These are phyloP conservation scores for Malassezia sympodialis DNA, from an alignment of 1,284 basidiomycete species.

Conservation along the genomic window DNA sequence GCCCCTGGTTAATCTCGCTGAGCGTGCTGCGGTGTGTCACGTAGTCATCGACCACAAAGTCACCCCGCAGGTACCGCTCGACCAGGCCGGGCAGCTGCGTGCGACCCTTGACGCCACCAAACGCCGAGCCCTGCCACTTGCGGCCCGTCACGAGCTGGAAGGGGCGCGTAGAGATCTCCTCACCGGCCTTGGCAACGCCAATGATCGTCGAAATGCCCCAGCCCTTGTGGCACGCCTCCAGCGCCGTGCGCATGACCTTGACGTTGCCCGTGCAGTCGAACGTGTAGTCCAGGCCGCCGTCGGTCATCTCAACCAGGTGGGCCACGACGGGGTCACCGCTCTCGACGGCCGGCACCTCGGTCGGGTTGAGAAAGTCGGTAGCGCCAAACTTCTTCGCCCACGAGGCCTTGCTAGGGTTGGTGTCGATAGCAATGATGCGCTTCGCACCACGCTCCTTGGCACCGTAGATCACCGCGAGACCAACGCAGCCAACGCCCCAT, in stretches of 20 bases:
- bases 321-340: slow-evolving; percentile 61
- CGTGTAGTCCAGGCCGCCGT: slow-evolving; percentile 93
- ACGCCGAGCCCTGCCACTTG: slow-evolving; percentile 92
- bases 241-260: slow-evolving; percentile 83
- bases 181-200: slow-evolving; percentile 67
- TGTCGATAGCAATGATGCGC: slow-evolving; percentile 85
- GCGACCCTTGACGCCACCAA: slow-evolving; percentile 95
- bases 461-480: slow-evolving; percentile 68
- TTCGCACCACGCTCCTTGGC: slow-evolving; percentile 67
- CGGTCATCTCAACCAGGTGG: slow-evolving; percentile 79
- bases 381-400: slow-evolving; percentile 93
- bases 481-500: slow-evolving; percentile 92
- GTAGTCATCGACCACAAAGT: slow-evolving; percentile 49
- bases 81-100: slow-evolving; percentile 57
- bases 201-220: slow-evolving; percentile 82
- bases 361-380: slow-evolving; percentile 88
- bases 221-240: slow-evolving; percentile 89
- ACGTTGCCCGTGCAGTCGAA: slow-evolving; percentile 92
- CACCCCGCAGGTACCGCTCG: slow-evolving; percentile 42
- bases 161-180: slow-evolving; percentile 93
- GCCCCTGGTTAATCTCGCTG: slow-evolving; percentile 73
- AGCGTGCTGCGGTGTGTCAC: slow-evolving; percentile 52
- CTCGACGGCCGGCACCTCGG: slow-evolving; percentile 54
- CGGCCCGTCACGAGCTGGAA: slow-evolving; percentile 72
- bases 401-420: slow-evolving; percentile 65